Conservation (phyloP, 2,329 filamentous ascomycete species). For the Fusarium verrucosum region DNA sequence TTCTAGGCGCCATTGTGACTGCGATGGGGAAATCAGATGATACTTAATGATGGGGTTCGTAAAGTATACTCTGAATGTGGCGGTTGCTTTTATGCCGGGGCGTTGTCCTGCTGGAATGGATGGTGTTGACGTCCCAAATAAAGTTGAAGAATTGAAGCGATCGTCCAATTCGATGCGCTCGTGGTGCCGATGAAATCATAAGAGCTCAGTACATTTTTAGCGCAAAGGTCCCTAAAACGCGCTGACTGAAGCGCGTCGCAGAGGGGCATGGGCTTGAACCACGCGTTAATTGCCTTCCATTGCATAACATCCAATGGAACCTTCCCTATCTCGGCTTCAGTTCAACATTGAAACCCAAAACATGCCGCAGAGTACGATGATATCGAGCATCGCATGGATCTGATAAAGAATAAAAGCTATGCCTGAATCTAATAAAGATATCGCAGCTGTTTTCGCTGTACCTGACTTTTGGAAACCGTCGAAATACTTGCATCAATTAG, state of each 20-base stretch:
- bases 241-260: constrained; percentile 32
- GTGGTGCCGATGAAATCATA: constrained; percentile 28
- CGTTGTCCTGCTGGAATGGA: not conserved
- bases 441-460: constrained; percentile 69
- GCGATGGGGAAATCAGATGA: not conserved
- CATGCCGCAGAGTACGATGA: constrained; percentile 6
- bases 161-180: not conserved
- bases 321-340: not conserved
- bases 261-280: constrained; percentile 7
- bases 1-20: constrained; percentile 71
- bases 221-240: constrained; percentile 23
- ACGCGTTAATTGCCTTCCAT: constrained; percentile 28
- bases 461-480: constrained; percentile 69
- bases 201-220: constrained; percentile 11
- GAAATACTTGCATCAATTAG: constrained; percentile 54
- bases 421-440: constrained; percentile 53
- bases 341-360: not conserved
- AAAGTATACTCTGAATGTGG: not conserved
- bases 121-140: not conserved
- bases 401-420: constrained; percentile 37
- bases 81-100: not conserved
- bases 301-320: not conserved
- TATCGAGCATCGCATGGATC: constrained; percentile 12
- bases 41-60: not conserved
- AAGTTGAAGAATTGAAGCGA: constrained; percentile 13